phyloP scores from a whole-genome alignment of 371 early-diverging fungal species.

The Circinella umbellata region DNA sequence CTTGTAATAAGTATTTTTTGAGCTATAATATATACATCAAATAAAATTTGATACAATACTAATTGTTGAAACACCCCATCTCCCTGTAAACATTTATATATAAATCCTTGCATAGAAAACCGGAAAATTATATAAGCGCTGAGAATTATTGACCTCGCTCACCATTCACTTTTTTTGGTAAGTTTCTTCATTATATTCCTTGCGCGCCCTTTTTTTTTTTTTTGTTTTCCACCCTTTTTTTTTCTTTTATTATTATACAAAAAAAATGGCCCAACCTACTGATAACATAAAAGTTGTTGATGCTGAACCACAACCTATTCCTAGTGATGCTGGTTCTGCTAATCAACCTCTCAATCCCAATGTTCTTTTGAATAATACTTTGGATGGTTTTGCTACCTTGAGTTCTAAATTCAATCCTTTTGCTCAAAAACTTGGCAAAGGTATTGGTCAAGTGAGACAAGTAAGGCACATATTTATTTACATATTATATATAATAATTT shows the following conservation, averaged over 20 bases:
- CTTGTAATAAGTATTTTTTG: no score
- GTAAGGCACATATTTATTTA: constrained; percentile 39
- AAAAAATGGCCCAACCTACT: constrained; percentile 15
- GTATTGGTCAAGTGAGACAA: constrained; percentile 84
- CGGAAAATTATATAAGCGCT: not conserved
- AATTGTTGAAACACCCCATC: no score
- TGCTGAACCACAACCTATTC: constrained; percentile 28
- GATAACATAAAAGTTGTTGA: constrained; percentile 34
- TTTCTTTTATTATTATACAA: not conserved
- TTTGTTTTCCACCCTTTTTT: not conserved
- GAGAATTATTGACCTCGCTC: not conserved
- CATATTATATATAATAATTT: not conserved
- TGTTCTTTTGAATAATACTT: constrained; percentile 37
- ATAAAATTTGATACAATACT: no score
- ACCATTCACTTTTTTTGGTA: no score
- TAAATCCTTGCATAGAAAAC: not conserved
- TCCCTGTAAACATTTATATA: no score
- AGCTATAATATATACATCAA: no score
- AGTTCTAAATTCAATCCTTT: constrained; percentile 75
- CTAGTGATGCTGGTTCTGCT: constrained; percentile 11
- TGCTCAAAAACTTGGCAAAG: constrained; percentile 71
- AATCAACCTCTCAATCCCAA: constrained; percentile 29
- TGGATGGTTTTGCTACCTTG: constrained; percentile 69
- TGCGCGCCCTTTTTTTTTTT: not conserved
- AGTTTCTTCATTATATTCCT: no score